Percentiles rank a stretch among this genome's conserved stretches.
Evolutionary conservation across 441 rosid species (phyloP).

Genomic region (Brassica hybrid): DNA sequence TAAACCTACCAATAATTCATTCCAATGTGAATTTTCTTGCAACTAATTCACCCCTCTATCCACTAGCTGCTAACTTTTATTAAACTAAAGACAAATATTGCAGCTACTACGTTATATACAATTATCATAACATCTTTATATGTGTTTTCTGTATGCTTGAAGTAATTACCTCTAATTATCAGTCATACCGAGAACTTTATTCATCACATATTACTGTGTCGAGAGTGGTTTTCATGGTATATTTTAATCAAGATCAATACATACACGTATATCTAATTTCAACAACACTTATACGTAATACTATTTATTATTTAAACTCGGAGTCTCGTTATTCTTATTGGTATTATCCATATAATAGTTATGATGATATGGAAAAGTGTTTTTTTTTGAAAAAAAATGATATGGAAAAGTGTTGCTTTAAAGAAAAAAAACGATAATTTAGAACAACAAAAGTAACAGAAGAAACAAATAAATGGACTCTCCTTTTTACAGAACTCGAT

Average conservation of each 20-base stretch:
- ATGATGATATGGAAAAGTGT: conserved; percentile 38
- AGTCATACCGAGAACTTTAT: background rate
- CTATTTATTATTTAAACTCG: background rate
- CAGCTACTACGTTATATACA: conserved; percentile 29
- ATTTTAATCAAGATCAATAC: background rate
- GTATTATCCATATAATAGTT: conserved; percentile 14
- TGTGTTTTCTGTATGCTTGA: conserved; percentile 19
- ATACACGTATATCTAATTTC: background rate
- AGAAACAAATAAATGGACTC: conserved; percentile 39
- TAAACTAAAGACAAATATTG: conserved; percentile 28
- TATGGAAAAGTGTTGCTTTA: conserved; percentile 34
- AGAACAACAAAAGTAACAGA: conserved; percentile 37
- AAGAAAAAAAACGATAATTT: conserved; percentile 16
- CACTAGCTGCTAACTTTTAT: conserved; percentile 32
- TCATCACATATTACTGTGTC: background rate
- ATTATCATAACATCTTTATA: conserved; percentile 8
- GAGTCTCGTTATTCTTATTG: conserved; percentile 24
- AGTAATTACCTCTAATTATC: conserved; percentile 27
- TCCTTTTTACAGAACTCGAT: conserved; percentile 40
- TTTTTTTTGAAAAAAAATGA: conserved; percentile 25
- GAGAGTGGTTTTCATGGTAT: background rate
- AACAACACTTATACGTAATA: background rate
- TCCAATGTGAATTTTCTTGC: conserved; percentile 27
- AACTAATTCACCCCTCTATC: conserved; percentile 31
- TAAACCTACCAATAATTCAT: conserved; percentile 38